Percentiles rank a stretch among this genome's conserved stretches.
Evolutionary conservation across 1,284 basidiomycete genomes (phyloP).

Genomic region (Rhodotorula mucilaginosa): DNA sequence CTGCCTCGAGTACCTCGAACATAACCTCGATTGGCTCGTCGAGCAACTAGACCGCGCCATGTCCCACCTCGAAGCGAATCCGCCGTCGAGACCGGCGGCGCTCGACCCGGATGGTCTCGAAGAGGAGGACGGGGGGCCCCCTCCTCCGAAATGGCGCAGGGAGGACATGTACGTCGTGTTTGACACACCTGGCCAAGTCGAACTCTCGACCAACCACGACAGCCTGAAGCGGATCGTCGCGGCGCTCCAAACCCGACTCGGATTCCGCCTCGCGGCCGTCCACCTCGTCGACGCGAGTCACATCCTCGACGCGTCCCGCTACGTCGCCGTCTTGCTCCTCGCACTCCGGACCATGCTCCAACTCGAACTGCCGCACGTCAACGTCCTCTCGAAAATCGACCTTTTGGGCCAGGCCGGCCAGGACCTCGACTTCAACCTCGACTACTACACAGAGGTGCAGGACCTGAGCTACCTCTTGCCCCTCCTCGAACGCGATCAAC

Average conservation of each 20-base stretch:
- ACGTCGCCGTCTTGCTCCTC: conserved; percentile 86
- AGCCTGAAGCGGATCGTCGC: conserved; percentile 76
- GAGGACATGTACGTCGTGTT: conserved; percentile 81
- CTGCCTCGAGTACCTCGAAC: conserved; percentile 95
- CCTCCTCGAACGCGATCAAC: conserved; percentile 59
- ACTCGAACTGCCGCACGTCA: conserved; percentile 93
- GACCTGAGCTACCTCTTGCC: conserved; percentile 87
- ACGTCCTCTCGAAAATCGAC: conserved; percentile 95
- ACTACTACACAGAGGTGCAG: conserved; percentile 97
- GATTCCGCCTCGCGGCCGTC: conserved; percentile 86
- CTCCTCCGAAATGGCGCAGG: conserved; percentile 50
- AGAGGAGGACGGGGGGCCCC: conserved; percentile 45
- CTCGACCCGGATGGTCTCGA: conserved; percentile 44
- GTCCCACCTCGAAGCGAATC: conserved; percentile 47
- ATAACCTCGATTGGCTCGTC: conserved; percentile 92
- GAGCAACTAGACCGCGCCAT: conserved; percentile 56
- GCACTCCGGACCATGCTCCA: conserved; percentile 97
- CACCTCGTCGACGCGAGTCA: conserved; percentile 96
- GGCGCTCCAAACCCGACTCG: conserved; percentile 64
- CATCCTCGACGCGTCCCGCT: conserved; percentile 92
- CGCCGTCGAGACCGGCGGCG: neutral
- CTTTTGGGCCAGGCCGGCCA: conserved; percentile 81
- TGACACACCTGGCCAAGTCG: conserved; percentile 96
- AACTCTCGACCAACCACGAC: conserved; percentile 91
- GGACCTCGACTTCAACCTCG: conserved; percentile 88